These are phyloP conservation scores for Perkinsela sp. DNA, from an alignment of 208 protist species.

Conservation along the genomic window DNA sequence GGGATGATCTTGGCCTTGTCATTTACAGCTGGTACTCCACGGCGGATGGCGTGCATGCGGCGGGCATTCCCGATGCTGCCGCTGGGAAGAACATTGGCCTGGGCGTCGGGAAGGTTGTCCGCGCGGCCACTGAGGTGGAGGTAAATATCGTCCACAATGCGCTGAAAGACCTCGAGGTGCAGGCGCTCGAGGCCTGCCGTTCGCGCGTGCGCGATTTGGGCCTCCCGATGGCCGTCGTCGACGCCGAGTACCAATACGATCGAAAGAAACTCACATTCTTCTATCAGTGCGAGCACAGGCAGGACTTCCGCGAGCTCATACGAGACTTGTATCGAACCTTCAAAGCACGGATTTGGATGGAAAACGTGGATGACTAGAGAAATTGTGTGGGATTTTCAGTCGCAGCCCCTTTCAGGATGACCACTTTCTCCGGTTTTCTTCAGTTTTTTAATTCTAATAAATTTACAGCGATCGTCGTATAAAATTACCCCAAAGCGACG, in stretches of 20 bases:
- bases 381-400: too few relatives aligned
- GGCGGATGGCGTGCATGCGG: slow-evolving; percentile 10
- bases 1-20: slow-evolving; percentile 48
- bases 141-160: slow-evolving; percentile 26
- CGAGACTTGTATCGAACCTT: slow-evolving; percentile 59
- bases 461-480: too few relatives aligned
- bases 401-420: too few relatives aligned
- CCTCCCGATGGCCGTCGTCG: slow-evolving; percentile 51
- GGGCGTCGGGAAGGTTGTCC: slow-evolving; percentile 37
- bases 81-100: slow-evolving; percentile 25
- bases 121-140: slow-evolving; percentile 17
- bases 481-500: too few relatives aligned
- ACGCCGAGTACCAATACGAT: slow-evolving; percentile 66
- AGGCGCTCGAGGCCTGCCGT: slow-evolving; percentile 33
- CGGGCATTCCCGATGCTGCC: slow-evolving; percentile 19
- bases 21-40: slow-evolving; percentile 40
- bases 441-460: too few relatives aligned
- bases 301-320: slow-evolving; percentile 58
- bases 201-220: slow-evolving; percentile 42
- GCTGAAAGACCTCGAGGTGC: slow-evolving; percentile 37
- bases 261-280: slow-evolving; percentile 68
- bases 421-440: too few relatives aligned
- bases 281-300: slow-evolving; percentile 46
- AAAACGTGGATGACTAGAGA: slow-evolving; percentile 22
- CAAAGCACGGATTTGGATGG: slow-evolving; percentile 62